phyloP scores from a whole-genome alignment of 1,284 basidiomycete species.

The Anthracocystis setariae region DNA sequence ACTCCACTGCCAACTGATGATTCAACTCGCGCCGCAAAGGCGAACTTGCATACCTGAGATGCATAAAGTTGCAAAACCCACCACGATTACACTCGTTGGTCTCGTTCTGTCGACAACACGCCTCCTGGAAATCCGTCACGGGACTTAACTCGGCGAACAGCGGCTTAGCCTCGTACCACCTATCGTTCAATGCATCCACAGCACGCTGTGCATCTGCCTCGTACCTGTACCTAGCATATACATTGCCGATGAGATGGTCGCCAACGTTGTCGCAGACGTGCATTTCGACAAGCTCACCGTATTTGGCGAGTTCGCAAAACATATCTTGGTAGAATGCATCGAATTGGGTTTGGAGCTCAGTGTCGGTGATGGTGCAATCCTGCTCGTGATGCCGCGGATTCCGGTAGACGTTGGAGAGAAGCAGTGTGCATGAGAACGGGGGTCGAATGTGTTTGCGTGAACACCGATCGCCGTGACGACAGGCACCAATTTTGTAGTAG shows the following conservation, averaged over 20 bases:
- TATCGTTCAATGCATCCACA: constrained; percentile 89
- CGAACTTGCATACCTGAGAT: constrained; percentile 71
- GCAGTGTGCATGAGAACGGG: constrained; percentile 94
- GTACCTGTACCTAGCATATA: constrained; percentile 97
- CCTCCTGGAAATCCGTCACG: constrained; percentile 98
- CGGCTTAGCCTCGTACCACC: constrained; percentile 97
- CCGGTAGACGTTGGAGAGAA: constrained; percentile 98
- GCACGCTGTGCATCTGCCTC: constrained; percentile 96
- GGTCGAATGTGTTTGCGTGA: constrained; percentile 98
- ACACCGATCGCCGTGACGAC: constrained; percentile 93
- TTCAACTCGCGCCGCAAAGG: constrained; percentile 54
- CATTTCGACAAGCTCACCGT: constrained; percentile 92
- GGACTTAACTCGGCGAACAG: constrained; percentile 98
- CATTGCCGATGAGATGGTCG: constrained; percentile 97
- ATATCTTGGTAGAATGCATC: constrained; percentile 94
- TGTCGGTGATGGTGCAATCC: constrained; percentile 77
- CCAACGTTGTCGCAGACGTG: constrained; percentile 99
- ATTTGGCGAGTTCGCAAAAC: constrained; percentile 83
- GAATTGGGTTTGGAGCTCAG: constrained; percentile 93
- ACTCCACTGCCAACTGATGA: constrained; percentile 61
- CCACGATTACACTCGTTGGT: constrained; percentile 75
- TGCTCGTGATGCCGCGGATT: constrained; percentile 90
- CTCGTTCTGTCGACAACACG: constrained; percentile 86
- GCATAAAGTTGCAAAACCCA: constrained; percentile 97
- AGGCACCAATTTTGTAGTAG: constrained; percentile 97